A percentile compares a stretch with the other conserved stretches of the same genome.
Evolutionary conservation across 345 rosid genomes (phyloP).

Genomic region (Microcos paniculata): DNA sequence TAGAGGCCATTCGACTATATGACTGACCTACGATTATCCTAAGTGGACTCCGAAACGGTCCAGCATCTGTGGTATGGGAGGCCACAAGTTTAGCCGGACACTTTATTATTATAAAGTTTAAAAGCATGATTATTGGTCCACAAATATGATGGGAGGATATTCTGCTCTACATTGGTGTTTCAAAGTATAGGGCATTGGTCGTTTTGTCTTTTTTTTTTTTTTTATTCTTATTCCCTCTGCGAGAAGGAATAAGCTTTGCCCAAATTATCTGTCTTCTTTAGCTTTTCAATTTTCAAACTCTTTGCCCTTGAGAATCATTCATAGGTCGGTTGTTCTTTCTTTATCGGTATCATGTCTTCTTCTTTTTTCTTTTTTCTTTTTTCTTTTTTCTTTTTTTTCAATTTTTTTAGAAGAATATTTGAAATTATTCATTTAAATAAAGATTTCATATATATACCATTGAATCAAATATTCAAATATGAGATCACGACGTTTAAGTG

Average conservation of each 20-base stretch:
- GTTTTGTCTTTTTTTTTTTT: not conserved
- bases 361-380: not conserved
- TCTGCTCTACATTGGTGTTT: not conserved
- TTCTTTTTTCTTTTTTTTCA: not conserved
- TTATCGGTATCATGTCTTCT: not conserved
- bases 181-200: not conserved
- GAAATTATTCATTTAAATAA: no score
- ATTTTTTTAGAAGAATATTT: not conserved
- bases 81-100: not conserved
- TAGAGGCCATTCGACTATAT: no score
- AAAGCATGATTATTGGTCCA: conserved; percentile 13
- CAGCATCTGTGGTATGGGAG: not conserved
- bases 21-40: not conserved
- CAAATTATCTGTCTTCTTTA: not conserved
- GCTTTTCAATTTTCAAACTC: not conserved
- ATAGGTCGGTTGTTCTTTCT: not conserved
- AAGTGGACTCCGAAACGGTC: not conserved
- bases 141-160: not conserved
- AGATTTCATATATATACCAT: no score
- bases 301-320: not conserved
- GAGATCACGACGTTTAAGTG: no score
- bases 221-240: not conserved
- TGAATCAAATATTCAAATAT: no score
- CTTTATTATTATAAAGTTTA: not conserved
- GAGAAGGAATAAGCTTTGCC: not conserved